Base-by-base conservation (phyloP, 352 stramenopile species). In the Thalassiosira mediterranea region DNA sequence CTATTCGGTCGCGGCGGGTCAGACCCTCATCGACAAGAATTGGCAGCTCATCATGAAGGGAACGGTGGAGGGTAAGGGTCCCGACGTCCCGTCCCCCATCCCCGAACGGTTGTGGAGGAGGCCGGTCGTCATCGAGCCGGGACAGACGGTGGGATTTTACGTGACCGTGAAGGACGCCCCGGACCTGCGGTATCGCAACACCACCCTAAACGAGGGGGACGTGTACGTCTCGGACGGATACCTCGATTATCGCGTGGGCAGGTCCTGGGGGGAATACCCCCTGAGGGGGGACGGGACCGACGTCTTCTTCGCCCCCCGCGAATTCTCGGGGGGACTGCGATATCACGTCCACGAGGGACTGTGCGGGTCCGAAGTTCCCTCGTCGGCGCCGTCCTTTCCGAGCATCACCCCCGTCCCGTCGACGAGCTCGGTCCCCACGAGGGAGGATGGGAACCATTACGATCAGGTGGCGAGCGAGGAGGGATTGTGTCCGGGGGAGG, bases 191-290 rank as follows among this genome's bases (percentile, higher is more conserved):
- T 79, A 79, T 38, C 52, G 70, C 15, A 69, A 66, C 13, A 64
- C 60, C 0, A 25, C 44, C 10, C 8, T 63, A 28, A 23, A 40
- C 1, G 70, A 79, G 49, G 70, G 70, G 28, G 40, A 26, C n/a
- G 47, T 79, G 0, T 79, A 58, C 29, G 21, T 31, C 5, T 51
- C 32, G 10, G 70, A 79, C 54, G 70, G 53, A 10, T 42, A 63
- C 15, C 48, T 79, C n/a, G 52, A 31, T 23, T 42, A 72, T 38
- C 46, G 47, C 40, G 61, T 72, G 4, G 70, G 70, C 19, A 66
- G 70, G 42, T 72, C 60, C 17, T 79, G 70, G 70, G 70, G 70
- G 3, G 60, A 79, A 52, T 79, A 79, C 46, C 70, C 70, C 10
- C 42, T 79, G 23, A 32, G 37, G 40, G 70, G 62, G 19, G 70